Percentiles rank a stretch among this genome's conserved stretches.
These are phyloP conservation scores for Phytophthora fragariae DNA, from an alignment of 352 stramenopile genomes.

Conservation along the genomic window DNA sequence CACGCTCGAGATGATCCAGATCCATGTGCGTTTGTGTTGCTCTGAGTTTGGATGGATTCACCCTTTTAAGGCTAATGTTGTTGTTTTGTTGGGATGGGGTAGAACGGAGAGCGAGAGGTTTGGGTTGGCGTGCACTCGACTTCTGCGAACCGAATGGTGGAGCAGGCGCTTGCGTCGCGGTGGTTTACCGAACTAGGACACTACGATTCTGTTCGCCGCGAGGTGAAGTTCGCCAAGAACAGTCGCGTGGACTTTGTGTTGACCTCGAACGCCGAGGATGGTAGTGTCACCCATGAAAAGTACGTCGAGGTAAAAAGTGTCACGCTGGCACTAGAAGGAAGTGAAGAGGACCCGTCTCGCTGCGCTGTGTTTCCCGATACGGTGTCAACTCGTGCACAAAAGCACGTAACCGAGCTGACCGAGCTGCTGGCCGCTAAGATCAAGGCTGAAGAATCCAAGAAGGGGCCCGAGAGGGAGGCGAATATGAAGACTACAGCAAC, in stretches of 20 bases:
- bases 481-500: not conserved
- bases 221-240: constrained; percentile 84
- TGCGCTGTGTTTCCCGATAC: constrained; percentile 86
- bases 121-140: constrained; percentile 86
- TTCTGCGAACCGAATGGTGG: constrained; percentile 83
- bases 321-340: constrained; percentile 52
- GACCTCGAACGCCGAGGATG: constrained; percentile 41
- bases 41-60: not conserved
- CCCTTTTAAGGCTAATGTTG: constrained; percentile 1
- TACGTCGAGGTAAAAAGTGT: constrained; percentile 91
- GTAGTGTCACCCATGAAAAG: constrained; percentile 54
- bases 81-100: not conserved
- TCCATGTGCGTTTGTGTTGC: constrained; percentile 59
- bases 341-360: constrained; percentile 15
- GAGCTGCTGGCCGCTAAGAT: constrained; percentile 50
- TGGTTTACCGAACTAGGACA: constrained; percentile 72
- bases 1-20: constrained; percentile 86
- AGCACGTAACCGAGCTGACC: constrained; percentile 80
- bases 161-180: constrained; percentile 61
- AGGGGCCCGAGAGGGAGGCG: constrained; percentile 22
- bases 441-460: constrained; percentile 8
- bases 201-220: constrained; percentile 64
- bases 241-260: constrained; percentile 88
- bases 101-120: constrained; percentile 74
- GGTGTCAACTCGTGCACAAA: constrained; percentile 73